These are phyloP conservation scores for Podaxis sp. DNA, from an alignment of 768 basidiomycete species.

Conservation along the genomic window DNA sequence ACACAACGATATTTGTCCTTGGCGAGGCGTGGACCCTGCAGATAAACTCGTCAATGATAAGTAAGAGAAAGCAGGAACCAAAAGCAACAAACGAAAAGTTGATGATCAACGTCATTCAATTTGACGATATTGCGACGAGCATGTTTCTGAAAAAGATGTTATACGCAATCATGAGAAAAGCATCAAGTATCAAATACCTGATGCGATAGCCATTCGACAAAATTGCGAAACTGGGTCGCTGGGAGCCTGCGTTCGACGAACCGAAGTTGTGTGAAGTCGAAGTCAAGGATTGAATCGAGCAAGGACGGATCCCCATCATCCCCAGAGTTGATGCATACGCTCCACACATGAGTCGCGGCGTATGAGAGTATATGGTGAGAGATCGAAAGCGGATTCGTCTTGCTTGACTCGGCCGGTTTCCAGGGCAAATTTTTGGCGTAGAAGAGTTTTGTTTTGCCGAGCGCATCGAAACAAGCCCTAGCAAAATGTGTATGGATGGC, in stretches of 20 bases:
- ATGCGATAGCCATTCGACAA: neutral
- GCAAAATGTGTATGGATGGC: neutral
- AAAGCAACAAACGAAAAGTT: neutral
- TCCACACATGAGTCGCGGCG: neutral
- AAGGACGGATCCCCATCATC: neutral
- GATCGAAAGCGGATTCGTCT: neutral
- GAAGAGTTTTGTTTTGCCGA: neutral
- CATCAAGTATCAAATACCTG: neutral
- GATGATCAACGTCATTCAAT: neutral
- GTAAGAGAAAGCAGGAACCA: neutral
- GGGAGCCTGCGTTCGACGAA: neutral
- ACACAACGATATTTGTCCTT: neutral
- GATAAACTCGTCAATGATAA: neutral
- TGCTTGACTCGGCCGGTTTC: neutral
- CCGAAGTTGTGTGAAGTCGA: neutral
- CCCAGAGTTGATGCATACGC: neutral
- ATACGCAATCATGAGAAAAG: neutral
- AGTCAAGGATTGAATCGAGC: neutral
- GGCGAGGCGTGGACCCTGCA: neutral
- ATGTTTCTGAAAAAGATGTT: neutral
- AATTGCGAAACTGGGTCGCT: neutral
- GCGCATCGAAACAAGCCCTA: neutral
- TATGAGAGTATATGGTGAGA: neutral
- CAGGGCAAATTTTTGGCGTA: neutral
- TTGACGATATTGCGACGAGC: neutral